Evolutionary conservation across 306 rosid species (phyloP).

Genomic region (Pyrus betulifolia): DNA sequence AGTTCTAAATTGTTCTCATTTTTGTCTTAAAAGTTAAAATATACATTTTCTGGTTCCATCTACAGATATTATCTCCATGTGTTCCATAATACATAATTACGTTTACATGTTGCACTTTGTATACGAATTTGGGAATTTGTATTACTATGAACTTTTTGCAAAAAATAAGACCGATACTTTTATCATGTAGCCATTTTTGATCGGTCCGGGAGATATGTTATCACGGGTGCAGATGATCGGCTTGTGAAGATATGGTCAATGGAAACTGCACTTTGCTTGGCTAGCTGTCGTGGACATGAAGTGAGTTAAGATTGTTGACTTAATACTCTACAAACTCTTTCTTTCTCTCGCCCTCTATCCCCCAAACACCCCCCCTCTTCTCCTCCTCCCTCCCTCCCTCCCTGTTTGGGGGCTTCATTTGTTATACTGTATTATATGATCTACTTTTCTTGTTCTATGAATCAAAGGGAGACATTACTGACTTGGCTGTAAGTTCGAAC

Average conservation of each 20-base stretch:
- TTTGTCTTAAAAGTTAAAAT: not conserved
- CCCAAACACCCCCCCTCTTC: not conserved
- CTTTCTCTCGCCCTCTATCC: constrained; percentile 3
- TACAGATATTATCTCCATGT: not conserved
- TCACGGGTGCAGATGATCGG: constrained; percentile 88
- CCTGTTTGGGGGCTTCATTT: not conserved
- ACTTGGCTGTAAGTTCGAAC: constrained; percentile 67
- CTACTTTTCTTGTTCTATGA: constrained; percentile 19
- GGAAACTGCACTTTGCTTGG: constrained; percentile 89
- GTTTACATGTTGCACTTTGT: not conserved
- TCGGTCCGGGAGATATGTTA: constrained; percentile 81
- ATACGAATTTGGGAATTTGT: not conserved
- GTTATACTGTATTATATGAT: not conserved
- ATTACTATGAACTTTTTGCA: not conserved
- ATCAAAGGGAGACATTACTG: constrained; percentile 77
- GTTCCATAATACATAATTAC: not conserved
- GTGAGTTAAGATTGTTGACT: constrained; percentile 43
- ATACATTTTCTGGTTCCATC: not conserved
- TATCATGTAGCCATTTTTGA: constrained; percentile 82
- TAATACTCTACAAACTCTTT: constrained; percentile 9
- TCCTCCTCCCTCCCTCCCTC: not conserved
- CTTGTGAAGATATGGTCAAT: constrained; percentile 96
- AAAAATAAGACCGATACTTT: constrained; percentile 4
- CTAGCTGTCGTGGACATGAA: constrained; percentile 91
- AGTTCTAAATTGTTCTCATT: not conserved